Evolutionary conservation across 1,139 yeast species (phyloP).

Genomic region (Torulaspora globosa): DNA sequence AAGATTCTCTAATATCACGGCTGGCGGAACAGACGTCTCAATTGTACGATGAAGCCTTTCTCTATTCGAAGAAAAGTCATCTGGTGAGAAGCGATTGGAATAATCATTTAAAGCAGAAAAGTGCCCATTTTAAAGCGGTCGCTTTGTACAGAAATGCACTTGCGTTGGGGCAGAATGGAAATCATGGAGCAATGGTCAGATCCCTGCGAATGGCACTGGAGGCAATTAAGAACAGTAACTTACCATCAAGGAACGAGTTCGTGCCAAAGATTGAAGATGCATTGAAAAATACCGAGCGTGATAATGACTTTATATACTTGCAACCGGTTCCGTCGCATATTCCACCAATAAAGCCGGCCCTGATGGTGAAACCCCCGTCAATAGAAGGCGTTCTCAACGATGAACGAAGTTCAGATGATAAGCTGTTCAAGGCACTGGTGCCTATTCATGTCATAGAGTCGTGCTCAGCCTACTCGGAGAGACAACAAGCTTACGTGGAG

Average conservation of each 20-base stretch:
- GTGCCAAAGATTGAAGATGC: slow-evolving; percentile 43
- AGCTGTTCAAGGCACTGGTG: slow-evolving; percentile 53
- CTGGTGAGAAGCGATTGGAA: slow-evolving; percentile 61
- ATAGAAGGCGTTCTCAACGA: slow-evolving; percentile 38
- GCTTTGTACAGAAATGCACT: slow-evolving; percentile 60
- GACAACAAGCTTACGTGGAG: slow-evolving; percentile 55
- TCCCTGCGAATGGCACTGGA: slow-evolving; percentile 38
- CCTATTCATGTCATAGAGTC: slow-evolving; percentile 67
- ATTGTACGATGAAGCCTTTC: slow-evolving; percentile 50
- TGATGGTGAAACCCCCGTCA: slow-evolving; percentile 52
- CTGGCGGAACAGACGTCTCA: slow-evolving; percentile 60
- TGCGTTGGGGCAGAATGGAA: slow-evolving; percentile 45
- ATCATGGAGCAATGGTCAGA: slow-evolving; percentile 55
- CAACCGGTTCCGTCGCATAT: slow-evolving; percentile 57
- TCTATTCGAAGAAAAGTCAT: slow-evolving; percentile 46
- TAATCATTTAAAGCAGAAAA: slow-evolving; percentile 51
- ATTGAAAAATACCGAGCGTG: slow-evolving; percentile 61
- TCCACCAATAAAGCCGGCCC: slow-evolving; percentile 46
- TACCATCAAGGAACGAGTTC: slow-evolving; percentile 45
- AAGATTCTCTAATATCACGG: slow-evolving; percentile 59
- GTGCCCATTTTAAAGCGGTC: slow-evolving; percentile 62
- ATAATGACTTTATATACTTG: slow-evolving; percentile 74
- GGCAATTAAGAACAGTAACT: slow-evolving; percentile 44
- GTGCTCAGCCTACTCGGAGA: slow-evolving; percentile 63
- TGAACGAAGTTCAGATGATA: slow-evolving; percentile 19